phyloP scores from a whole-genome alignment of 495 filamentous ascomycete genomes.

The Margaritispora aquatica region DNA sequence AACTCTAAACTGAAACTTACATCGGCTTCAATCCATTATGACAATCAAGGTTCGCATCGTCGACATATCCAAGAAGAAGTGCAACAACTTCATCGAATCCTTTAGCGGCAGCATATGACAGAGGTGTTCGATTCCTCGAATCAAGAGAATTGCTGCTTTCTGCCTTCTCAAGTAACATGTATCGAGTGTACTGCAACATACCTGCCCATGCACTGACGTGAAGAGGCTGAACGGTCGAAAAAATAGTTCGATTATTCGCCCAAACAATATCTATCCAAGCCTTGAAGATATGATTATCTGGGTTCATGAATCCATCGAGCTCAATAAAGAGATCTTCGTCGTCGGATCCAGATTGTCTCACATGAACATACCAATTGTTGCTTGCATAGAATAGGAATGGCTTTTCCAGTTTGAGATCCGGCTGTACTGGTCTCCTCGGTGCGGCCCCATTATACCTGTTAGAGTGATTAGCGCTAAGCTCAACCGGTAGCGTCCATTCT shows the following conservation, averaged over 20 bases:
- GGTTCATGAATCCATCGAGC: conserved; percentile 5
- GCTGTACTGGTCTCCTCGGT: too few species aligned
- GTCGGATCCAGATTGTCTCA: neutral
- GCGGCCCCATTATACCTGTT: too few species aligned
- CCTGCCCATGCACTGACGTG: conserved; percentile 9
- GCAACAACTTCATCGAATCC: conserved; percentile 17
- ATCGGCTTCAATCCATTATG: conserved; percentile 22
- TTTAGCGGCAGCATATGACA: conserved; percentile 20
- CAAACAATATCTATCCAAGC: conserved; percentile 1
- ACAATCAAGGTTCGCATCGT: conserved; percentile 15
- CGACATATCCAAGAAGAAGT: conserved; percentile 16
- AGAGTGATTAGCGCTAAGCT: neutral
- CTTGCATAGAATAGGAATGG: conserved; percentile 29
- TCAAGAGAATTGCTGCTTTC: conserved; percentile 12
- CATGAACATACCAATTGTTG: conserved; percentile 26
- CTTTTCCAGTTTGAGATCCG: conserved; percentile 5
- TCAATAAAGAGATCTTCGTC: conserved; percentile 6
- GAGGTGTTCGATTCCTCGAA: conserved; percentile 14
- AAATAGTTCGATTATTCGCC: neutral
- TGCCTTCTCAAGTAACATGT: neutral
- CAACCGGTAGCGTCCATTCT: neutral
- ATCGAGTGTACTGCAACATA: neutral
- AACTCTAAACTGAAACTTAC: neutral
- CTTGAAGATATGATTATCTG: neutral
- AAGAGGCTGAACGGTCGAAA: neutral